Evolutionary conservation across 345 rosid species (phyloP).

Genomic region (Syzygium jambos): DNA sequence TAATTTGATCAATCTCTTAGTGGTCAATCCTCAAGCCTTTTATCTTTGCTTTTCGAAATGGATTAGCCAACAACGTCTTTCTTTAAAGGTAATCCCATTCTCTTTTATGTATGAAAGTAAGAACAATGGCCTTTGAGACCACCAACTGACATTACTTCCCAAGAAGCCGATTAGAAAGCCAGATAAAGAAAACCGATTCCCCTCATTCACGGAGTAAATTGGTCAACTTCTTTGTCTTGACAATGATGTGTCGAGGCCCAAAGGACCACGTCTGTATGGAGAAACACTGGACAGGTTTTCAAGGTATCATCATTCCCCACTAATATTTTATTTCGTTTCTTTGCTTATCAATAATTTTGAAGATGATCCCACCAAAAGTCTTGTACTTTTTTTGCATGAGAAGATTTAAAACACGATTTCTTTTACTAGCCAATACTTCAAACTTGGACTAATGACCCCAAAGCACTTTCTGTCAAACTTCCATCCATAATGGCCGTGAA

Average conservation of each 20-base stretch:
- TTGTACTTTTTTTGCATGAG: not conserved
- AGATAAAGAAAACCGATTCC: not conserved
- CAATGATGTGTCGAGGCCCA: not conserved
- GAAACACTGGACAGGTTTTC: not conserved
- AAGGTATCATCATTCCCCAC: not conserved
- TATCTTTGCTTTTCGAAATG: not conserved
- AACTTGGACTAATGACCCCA: not conserved
- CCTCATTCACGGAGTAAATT: conserved; percentile 1
- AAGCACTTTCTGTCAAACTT: not conserved
- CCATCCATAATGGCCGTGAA: not conserved
- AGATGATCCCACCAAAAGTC: not conserved
- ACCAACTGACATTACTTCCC: not conserved
- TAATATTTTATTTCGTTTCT: not conserved
- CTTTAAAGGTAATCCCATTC: not conserved
- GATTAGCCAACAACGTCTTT: not conserved
- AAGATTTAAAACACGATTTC: not conserved
- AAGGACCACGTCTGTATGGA: not conserved
- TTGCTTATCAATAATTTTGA: not conserved
- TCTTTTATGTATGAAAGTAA: not conserved
- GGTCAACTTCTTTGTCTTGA: not conserved
- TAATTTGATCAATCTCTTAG: not conserved
- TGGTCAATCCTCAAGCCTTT: not conserved
- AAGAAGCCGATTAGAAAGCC: not conserved
- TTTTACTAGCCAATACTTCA: not conserved
- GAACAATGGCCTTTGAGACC: not conserved